A percentile compares a stretch with the other conserved stretches of the same genome.
phyloP scores from a whole-genome alignment of 176 grass and related monocot genomes.

The Phyllostachys edulis region DNA sequence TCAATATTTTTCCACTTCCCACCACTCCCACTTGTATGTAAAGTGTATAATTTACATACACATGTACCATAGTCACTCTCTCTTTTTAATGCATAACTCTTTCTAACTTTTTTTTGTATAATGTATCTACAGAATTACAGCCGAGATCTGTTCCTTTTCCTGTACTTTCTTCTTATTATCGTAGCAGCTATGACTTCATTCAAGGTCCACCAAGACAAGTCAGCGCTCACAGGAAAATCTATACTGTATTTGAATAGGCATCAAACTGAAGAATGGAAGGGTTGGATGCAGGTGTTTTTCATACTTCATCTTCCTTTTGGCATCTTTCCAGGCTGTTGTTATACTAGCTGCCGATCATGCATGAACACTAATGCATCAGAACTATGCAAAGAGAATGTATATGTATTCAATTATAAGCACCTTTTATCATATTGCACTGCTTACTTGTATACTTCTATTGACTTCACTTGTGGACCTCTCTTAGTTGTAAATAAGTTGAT shows the following conservation, averaged over 20 bases:
- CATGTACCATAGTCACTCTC: background rate
- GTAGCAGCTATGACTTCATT: slow-evolving; percentile 96
- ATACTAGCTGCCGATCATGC: slow-evolving; percentile 5
- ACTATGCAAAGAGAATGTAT: background rate
- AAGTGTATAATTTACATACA: background rate
- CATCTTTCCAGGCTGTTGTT: slow-evolving; percentile 16
- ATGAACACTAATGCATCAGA: slow-evolving; percentile 14
- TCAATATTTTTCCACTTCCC: background rate
- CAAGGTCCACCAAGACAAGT: slow-evolving; percentile 94
- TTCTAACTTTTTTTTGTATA: background rate
- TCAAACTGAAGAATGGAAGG: slow-evolving; percentile 99
- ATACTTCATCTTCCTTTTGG: slow-evolving; percentile 20
- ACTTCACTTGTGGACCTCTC: slow-evolving; percentile 3
- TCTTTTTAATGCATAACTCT: background rate
- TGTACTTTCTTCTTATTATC: slow-evolving; percentile 97
- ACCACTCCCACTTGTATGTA: background rate
- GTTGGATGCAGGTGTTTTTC: slow-evolving; percentile 95
- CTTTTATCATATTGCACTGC: background rate
- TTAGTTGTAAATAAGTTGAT: slow-evolving; percentile 27
- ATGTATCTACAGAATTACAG: slow-evolving; percentile 80
- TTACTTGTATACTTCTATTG: slow-evolving; percentile 13
- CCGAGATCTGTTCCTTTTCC: slow-evolving; percentile 90
- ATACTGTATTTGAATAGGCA: slow-evolving; percentile 92
- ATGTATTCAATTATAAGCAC: slow-evolving; percentile 17
- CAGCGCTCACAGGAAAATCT: slow-evolving; percentile 75